Base-by-base conservation (phyloP, 148 eudicot genomes). In the Bassia scoparia region DNA sequence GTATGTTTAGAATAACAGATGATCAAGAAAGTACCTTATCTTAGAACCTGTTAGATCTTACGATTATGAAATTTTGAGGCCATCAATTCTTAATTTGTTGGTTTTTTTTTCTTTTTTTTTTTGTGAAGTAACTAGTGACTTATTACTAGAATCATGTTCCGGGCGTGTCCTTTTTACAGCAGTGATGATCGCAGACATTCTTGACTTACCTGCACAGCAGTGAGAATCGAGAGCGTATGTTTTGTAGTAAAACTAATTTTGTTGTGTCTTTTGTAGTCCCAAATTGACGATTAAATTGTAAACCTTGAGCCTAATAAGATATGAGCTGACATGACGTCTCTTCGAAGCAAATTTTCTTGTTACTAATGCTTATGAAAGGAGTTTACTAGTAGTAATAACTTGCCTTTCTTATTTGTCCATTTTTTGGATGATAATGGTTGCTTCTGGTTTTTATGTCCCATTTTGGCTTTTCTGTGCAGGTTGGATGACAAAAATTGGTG, bases 401-500 rank as follows among this genome's bases (percentile, higher is more conserved):
- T 55, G 31, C 10, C 24, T 23, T 38, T 64, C 48, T 64, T 62
- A 26, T 31, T n/a, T 37, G n/a, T 53, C 15, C 26, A 0, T 17
- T 17, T 16, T 23, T 2, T 52, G 26, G 17, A 3, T 69, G 26
- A 49, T 69, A 15, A n/a, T 34, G 59, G 48, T 59, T 56, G 55
- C 3, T 72, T 41, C 58, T 67, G 30, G 17, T 53, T 60, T 53
- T 71, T 24, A 72, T 67, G 23, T 49, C 52, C 34, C 44, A 24
- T 23, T 35, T 16, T 30, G 48, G 29, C 49, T 14, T 74, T 62
- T 27, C 43, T 34, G 34, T 84, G 86, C 87, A 96, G 97, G 85
- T 4, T 73, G 62, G 96, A 90, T 81, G 75, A 92, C 82, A 85
- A 73, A n/a, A 5, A 79, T 96, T 55, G 97, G 96, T 61, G 66